Percentiles rank a stretch among this genome's conserved stretches.
These are phyloP conservation scores for Parietaria judaica DNA, from an alignment of 306 rosid species.

Conservation along the genomic window DNA sequence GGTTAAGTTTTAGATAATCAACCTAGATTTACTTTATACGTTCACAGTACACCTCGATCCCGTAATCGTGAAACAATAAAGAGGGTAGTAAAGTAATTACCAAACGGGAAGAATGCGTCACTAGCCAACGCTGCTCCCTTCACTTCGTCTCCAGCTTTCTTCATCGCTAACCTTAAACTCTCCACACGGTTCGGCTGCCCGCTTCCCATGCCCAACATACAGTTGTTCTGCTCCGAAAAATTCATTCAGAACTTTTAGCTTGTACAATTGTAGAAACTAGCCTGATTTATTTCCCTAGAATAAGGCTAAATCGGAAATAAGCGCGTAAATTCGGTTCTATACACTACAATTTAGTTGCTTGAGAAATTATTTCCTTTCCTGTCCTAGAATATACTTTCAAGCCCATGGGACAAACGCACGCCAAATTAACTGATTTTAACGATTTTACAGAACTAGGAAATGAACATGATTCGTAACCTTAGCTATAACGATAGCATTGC, in stretches of 20 bases:
- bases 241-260: constrained; percentile 9
- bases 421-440: not conserved
- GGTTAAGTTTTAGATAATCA: too few species aligned
- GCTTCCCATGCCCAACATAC: constrained; percentile 97
- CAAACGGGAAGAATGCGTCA: constrained; percentile 96
- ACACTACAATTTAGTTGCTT: too few species aligned
- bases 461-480: constrained; percentile 33
- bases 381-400: too few species aligned
- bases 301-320: too few species aligned
- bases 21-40: too few species aligned
- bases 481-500: constrained; percentile 86
- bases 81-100: constrained; percentile 28
- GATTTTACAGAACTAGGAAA: not conserved
- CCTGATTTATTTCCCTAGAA: not conserved
- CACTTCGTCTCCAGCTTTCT: constrained; percentile 81
- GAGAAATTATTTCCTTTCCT: too few species aligned
- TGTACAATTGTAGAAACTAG: not conserved
- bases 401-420: too few species aligned
- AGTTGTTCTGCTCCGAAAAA: constrained; percentile 51
- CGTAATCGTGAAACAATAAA: too few species aligned
- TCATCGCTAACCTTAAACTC: constrained; percentile 78
- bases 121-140: constrained; percentile 95
- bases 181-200: constrained; percentile 91
- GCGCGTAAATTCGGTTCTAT: too few species aligned
- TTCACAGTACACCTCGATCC: too few species aligned